Evolutionary conservation across 805 yeast species (phyloP), one percentile per base, ranked within the genome.

Genomic region (Wickerhamomyces silvicola): DNA sequence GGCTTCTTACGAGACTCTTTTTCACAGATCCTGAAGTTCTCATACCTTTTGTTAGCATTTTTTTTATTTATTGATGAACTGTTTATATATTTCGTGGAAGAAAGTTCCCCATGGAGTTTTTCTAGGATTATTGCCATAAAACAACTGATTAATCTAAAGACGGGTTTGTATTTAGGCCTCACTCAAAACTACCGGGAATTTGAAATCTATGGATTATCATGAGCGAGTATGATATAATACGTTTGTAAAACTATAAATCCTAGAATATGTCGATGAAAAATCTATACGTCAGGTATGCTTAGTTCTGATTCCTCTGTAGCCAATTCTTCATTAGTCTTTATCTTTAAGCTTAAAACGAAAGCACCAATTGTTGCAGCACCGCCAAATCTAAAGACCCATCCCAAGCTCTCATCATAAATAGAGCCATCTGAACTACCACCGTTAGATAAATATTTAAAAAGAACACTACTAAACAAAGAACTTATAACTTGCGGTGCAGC

Each of bases 331-430:
- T 62, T 59, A 2, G 64, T 59, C 39, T 64, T 68, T n/a, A 72
- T 59, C 36, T 45, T 57, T n/a, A 56, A 38, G 41, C 72, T 66
- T 9, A 67, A 34, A 11, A 59, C 35, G 9, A 63, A 50, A 0
- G 81, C 78, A 3, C 67, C 66, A 11, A 70, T 38, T 3, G 77
- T 57, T 16, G 70, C 61, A 2, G 72, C 17, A 0, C 80, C 81
- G 2, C 79, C 77, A 35, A 72, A 56, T 32, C 78, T 49, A 47
- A 72, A 74, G 3, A 71, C 72, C 81, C 80, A 74, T 1, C 69
- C 76, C 22, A 74, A 43, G 18, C 73, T 64, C 27, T 56, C 53
- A 41, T 68, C 72, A 33, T 46, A 58, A 3, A 42, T 41, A 10
- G 50, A 40, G 3, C 45, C 57, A 23, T 48, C 54, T n/a, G 28